Conservation (phyloP, 2,329 filamentous ascomycete genomes). For the Penicillium polonicum region DNA sequence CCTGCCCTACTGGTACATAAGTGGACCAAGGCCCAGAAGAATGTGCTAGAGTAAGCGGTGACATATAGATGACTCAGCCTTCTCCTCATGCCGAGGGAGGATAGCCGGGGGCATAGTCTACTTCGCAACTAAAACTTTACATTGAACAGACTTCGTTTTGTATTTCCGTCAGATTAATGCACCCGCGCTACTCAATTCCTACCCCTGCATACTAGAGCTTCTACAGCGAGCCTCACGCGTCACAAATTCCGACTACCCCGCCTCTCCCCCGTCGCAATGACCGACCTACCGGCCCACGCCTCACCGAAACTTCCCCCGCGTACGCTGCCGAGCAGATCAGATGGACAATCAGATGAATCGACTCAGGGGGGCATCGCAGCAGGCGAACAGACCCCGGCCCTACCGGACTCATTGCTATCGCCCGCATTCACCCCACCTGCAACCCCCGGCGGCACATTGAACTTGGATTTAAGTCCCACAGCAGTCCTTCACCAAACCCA, state of each 20-base stretch:
- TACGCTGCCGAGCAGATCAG: conserved; percentile 19
- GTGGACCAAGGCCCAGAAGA: conserved; percentile 2
- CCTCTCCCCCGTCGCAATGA: conserved; percentile 43
- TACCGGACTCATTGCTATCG: conserved; percentile 55
- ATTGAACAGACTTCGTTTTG: conserved; percentile 8
- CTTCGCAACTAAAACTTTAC: conserved; percentile 5
- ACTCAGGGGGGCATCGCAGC: conserved; percentile 24
- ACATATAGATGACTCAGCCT: conserved; percentile 24
- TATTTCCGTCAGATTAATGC: conserved; percentile 12
- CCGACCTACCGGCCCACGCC: conserved; percentile 56
- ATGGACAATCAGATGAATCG: conserved; percentile 19
- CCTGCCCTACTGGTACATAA: not conserved
- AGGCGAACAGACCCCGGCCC: conserved; percentile 44
- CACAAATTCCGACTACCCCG: conserved; percentile 5
- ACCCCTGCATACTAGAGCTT: not conserved
- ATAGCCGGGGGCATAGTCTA: conserved; percentile 8
- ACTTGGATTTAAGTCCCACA: conserved; percentile 28
- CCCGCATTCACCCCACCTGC: conserved; percentile 52
- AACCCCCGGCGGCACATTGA: conserved; percentile 42
- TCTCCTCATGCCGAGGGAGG: conserved; percentile 21
- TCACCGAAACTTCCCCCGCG: conserved; percentile 51
- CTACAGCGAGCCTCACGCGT: conserved; percentile 1
- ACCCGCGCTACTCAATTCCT: not conserved
- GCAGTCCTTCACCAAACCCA: conserved; percentile 31
- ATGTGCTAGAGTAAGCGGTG: conserved; percentile 29